Conservation (phyloP, 192 early-diverging fungal genomes). For the Gonapodya sp. region DNA sequence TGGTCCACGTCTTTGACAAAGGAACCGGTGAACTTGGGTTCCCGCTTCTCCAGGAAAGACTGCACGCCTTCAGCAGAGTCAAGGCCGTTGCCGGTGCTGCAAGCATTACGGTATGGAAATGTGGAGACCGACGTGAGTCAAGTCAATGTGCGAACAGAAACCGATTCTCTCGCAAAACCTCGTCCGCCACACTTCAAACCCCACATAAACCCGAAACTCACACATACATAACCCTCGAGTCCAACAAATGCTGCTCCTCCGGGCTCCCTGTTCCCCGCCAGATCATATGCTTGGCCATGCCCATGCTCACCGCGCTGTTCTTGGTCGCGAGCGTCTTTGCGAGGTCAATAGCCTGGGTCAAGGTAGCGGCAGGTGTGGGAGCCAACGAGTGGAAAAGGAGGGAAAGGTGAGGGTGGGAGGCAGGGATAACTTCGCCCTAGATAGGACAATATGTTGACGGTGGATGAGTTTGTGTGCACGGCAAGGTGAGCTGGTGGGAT, state of each 20-base stretch:
- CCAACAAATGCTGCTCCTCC: slow-evolving; percentile 18
- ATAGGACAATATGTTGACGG: background rate
- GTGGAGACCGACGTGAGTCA: too few relatives aligned
- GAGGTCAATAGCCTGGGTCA: background rate
- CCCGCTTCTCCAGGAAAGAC: slow-evolving; percentile 15
- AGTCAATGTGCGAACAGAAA: background rate
- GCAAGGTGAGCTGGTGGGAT: background rate
- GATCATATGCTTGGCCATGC: slow-evolving; percentile 4
- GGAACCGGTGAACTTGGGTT: background rate
- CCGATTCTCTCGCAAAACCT: background rate
- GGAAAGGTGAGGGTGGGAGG: background rate
- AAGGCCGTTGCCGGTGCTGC: slow-evolving; percentile 7
- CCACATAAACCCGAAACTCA: background rate
- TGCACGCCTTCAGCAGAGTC: slow-evolving; percentile 15
- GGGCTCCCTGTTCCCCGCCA: slow-evolving; percentile 10
- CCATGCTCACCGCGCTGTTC: background rate
- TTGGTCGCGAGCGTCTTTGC: background rate
- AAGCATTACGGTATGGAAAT: too few relatives aligned
- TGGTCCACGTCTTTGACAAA: background rate
- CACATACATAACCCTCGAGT: slow-evolving; percentile 14
- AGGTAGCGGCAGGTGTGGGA: background rate
- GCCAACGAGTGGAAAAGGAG: background rate
- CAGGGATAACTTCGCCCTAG: slow-evolving; percentile 9
- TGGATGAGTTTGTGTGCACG: background rate
- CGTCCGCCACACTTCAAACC: background rate